Evolutionary conservation across 495 filamentous ascomycete genomes (phyloP), one percentile per base, ranked within the genome.

Genomic region (Annulohypoxylon bovei): DNA sequence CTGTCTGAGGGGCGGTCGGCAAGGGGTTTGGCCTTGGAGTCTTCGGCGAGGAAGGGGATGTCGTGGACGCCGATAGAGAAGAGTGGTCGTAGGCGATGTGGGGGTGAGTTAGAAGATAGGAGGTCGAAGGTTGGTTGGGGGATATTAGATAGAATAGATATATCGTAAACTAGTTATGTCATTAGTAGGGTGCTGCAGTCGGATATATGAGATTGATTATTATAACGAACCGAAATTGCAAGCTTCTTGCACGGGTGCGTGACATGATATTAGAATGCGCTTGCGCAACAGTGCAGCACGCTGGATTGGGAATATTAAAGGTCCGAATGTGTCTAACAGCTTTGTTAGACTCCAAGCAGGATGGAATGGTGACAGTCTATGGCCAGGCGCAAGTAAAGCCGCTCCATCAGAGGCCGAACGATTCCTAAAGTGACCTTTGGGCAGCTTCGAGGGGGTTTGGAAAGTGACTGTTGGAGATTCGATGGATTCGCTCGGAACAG

Each of bases 31-130:
- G 78, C 72, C 11, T 79, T 79, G 28, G 82, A 75, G 49, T 88
- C 82, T 49, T 86, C 82, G 55, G 90, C 83, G 6, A 95, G 87
- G 62, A 90, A 88, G 1, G 92, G 88, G 64, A 99, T 97, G 75
- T 99, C 95, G 76, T 97, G 93, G 14, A 98, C 88, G 55, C 95
- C 95, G 53, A 98, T 85, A 63, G 89, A 92, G 81, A 98, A 99
- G 4, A 99, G 86, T 1, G 95, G 90, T 14, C 89, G 88, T n/a
- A 95, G 83, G 28, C 93, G 89, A 52, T 89, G 82, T 44, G 88
- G 81, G 42, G 87, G 83, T 2, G 84, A 81, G 18, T 82, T 83
- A 2, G 88, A 76, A 9, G 90, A 85, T 22, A 97, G 83, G 23
- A 93, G 80, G 49, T 90, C 83, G 57, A 80, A 77, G 68, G 91